Evolutionary conservation across 345 rosid genomes (phyloP).

Genomic region (Laguncularia racemosa): DNA sequence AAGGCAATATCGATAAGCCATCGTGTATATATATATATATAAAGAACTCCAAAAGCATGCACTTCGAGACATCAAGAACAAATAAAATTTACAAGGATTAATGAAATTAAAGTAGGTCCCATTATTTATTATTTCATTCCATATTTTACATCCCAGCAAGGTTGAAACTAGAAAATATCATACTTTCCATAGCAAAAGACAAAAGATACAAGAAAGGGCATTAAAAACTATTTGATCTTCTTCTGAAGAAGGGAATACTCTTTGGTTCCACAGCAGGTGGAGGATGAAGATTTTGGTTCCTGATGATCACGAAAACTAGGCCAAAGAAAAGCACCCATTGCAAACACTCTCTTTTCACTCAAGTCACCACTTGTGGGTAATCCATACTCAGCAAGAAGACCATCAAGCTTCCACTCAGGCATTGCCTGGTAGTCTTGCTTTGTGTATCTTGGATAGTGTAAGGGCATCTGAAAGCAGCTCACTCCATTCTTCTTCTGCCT

Average conservation of each 20-base stretch:
- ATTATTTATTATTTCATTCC: too few relatives aligned
- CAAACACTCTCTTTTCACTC: conserved; percentile 36
- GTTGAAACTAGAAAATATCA: background rate
- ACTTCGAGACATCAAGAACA: too few relatives aligned
- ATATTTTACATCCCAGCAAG: too few relatives aligned
- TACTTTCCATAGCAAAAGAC: too few relatives aligned
- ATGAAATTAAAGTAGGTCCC: too few relatives aligned
- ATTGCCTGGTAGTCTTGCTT: conserved; percentile 41
- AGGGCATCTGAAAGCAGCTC: conserved; percentile 46
- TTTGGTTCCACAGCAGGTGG: background rate
- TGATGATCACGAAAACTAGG: conserved; percentile 5
- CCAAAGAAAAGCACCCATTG: conserved; percentile 59
- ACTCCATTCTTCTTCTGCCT: conserved; percentile 12
- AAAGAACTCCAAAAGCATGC: too few relatives aligned
- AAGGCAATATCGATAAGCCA: too few relatives aligned
- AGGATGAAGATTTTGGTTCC: background rate
- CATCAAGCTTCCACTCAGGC: conserved; percentile 57
- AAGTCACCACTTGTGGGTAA: conserved; percentile 26
- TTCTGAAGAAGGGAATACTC: conserved; percentile 1
- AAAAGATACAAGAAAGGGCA: background rate
- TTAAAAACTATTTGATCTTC: conserved; percentile 4
- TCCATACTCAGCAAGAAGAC: conserved; percentile 47
- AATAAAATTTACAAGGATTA: too few relatives aligned
- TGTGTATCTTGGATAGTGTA: conserved; percentile 51
- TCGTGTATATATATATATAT: too few relatives aligned